These are phyloP conservation scores for Sugiyamaella grinbergsii DNA, from an alignment of 1,139 yeast species.

Conservation along the genomic window DNA sequence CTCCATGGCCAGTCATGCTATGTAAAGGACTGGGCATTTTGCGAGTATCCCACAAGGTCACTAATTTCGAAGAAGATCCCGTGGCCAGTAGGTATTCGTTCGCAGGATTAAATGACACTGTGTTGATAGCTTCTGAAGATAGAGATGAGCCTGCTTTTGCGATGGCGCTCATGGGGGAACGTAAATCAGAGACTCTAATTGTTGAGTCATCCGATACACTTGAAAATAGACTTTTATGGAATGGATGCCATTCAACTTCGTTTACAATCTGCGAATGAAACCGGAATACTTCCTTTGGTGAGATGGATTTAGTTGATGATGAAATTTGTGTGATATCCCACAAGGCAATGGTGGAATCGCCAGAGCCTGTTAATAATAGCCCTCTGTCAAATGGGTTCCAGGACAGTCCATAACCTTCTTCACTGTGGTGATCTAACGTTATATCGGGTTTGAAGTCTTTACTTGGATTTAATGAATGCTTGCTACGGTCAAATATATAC, in stretches of 20 bases:
- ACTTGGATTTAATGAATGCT: slow-evolving; percentile 44
- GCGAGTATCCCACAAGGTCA: slow-evolving; percentile 74
- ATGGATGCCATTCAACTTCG: slow-evolving; percentile 52
- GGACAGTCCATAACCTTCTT: slow-evolving; percentile 71
- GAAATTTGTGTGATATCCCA: slow-evolving; percentile 58
- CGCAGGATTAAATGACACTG: slow-evolving; percentile 62
- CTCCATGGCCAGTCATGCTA: slow-evolving; percentile 52
- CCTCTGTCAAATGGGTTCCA: slow-evolving; percentile 55
- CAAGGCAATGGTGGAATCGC: slow-evolving; percentile 64
- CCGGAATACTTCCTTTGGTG: slow-evolving; percentile 22
- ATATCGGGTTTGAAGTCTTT: slow-evolving; percentile 41
- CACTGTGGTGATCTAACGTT: slow-evolving; percentile 59
- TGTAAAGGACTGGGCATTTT: slow-evolving; percentile 36
- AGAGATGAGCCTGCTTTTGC: slow-evolving; percentile 10
- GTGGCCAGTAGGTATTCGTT: slow-evolving; percentile 62
- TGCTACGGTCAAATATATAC: slow-evolving; percentile 62
- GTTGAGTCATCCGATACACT: slow-evolving; percentile 74
- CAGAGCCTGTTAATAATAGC: slow-evolving; percentile 63
- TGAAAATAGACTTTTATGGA: slow-evolving; percentile 56
- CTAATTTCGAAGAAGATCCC: slow-evolving; percentile 64
- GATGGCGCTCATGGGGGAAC: slow-evolving; percentile 4
- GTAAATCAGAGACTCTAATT: slow-evolving; percentile 64
- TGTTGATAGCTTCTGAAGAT: slow-evolving; percentile 52
- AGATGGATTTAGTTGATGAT: slow-evolving; percentile 24
- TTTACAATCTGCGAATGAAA: slow-evolving; percentile 39